A percentile compares a stretch with the other conserved stretches of the same genome.
phyloP scores from a whole-genome alignment of 805 yeast genomes.

The Ogataea zsoltii region DNA sequence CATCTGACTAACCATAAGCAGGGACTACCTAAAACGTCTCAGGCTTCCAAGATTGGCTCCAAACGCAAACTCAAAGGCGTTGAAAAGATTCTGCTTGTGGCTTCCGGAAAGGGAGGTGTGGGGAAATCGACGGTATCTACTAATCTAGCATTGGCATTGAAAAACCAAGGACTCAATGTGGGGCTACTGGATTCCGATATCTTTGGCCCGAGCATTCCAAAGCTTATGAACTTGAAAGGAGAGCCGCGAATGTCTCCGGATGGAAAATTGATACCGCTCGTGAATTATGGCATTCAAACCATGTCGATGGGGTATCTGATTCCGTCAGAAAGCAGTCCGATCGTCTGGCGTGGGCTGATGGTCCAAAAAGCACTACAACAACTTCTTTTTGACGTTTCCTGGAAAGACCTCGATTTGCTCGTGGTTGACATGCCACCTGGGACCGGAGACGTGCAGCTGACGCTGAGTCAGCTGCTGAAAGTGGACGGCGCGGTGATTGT shows the following conservation, averaged over 20 bases:
- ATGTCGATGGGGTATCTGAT: conserved; percentile 91
- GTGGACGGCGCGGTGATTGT: conserved; percentile 82
- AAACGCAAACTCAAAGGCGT: conserved; percentile 61
- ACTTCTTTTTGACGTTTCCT: conserved; percentile 76
- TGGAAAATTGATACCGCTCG: conserved; percentile 64
- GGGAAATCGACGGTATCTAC: conserved; percentile 77
- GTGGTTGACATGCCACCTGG: conserved; percentile 91
- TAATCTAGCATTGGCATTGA: conserved; percentile 66
- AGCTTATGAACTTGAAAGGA: conserved; percentile 62
- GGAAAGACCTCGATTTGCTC: conserved; percentile 66
- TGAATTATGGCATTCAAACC: conserved; percentile 73
- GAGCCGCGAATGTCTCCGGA: conserved; percentile 58
- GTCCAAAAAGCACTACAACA: conserved; percentile 88
- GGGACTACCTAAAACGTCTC: conserved; percentile 45
- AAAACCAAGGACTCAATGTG: conserved; percentile 50
- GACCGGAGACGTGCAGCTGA: conserved; percentile 84
- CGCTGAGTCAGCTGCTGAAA: conserved; percentile 74
- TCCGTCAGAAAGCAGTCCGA: conserved; percentile 61
- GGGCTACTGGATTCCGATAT: conserved; percentile 81
- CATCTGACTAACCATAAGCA: conserved; percentile 14
- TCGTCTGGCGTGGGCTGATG: conserved; percentile 86
- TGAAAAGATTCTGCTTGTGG: conserved; percentile 58
- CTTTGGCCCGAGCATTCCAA: conserved; percentile 84
- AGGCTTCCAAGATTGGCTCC: conserved; percentile 53
- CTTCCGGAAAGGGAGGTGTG: conserved; percentile 82